Percentiles rank a stretch among this genome's conserved stretches.
These are phyloP conservation scores for Boletus tylopilopsis DNA, from an alignment of 768 basidiomycete species.

Conservation along the genomic window DNA sequence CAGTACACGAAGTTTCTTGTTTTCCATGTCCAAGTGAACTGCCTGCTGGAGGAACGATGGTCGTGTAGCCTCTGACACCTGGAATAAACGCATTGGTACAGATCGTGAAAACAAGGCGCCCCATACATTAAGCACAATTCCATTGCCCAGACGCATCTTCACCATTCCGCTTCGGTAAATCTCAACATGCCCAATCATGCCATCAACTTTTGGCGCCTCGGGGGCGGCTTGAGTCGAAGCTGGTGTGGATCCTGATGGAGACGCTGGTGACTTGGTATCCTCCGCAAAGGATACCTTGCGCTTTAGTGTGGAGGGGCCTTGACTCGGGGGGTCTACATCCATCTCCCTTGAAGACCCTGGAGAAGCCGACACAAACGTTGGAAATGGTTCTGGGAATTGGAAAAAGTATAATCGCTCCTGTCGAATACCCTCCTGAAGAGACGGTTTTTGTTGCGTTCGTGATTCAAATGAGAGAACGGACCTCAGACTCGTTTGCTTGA, in stretches of 20 bases:
- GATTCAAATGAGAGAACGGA: conserved; percentile 18
- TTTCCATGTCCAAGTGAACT: conserved; percentile 59
- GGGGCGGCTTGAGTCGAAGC: conserved; percentile 16
- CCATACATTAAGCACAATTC: conserved; percentile 75
- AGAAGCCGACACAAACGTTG: conserved; percentile 53
- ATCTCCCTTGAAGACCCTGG: conserved; percentile 32
- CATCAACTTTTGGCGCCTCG: conserved; percentile 48
- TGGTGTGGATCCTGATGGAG: conserved; percentile 24
- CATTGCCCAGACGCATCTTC: conserved; percentile 80
- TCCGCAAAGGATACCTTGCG: conserved; percentile 57
- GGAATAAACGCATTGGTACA: conserved; percentile 25
- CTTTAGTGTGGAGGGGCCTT: conserved; percentile 34
- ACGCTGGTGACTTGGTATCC: conserved; percentile 50
- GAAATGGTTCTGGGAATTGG: conserved; percentile 87
- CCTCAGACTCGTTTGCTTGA: conserved; percentile 38
- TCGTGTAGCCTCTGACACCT: conserved; percentile 78
- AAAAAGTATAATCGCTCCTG: conserved; percentile 82
- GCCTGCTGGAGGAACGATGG: conserved; percentile 89
- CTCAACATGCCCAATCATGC: conserved; percentile 79
- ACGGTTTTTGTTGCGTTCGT: not conserved
- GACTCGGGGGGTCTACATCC: conserved; percentile 23
- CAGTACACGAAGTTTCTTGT: conserved; percentile 62
- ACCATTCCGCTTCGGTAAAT: conserved; percentile 82
- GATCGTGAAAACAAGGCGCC: not conserved
- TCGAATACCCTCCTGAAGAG: conserved; percentile 42